Base-by-base conservation (phyloP, 192 early-diverging fungal genomes). In the Entomortierella chlamydospora region DNA sequence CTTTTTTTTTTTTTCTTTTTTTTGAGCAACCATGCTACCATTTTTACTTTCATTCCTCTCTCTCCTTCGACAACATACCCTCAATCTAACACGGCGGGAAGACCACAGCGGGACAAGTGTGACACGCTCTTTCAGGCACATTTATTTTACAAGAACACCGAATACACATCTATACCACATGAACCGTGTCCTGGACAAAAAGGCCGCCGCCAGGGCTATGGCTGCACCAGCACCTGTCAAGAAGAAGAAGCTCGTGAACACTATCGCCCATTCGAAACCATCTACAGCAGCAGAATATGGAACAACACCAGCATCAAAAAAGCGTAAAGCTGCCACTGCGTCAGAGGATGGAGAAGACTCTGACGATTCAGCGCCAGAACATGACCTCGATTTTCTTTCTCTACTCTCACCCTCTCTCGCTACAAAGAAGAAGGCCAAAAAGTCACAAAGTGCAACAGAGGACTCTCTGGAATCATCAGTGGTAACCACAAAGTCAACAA, bases 301-400 rank as follows among this genome's bases (percentile, higher is more conserved):
- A 23, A 49, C 59, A n/a, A 26, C 57, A n/a, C 8, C 39, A 10
- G 29, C 28, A 23, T 13, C 43, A 0, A 68, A 77, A 57, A 69
- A 78, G 43, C 66, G 67, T 25, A 70, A 70, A 41, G 51, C 73
- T 15, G 31, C 30, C 5, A 6, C 31, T n/a, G 34, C 12, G 39
- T n/a, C 43, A n/a, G 26, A 39, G 9, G 13, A 54, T 18, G 49
- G 39, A 29, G 47, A 54, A 5, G 23, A 37, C 26, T 23, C 31
- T 25, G 58, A 52, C 20, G 60, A 31, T 37, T 10, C 51, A 22
- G 33, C 39, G 0, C 64, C 59, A 25, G 73, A 77, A 10, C 66
- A 77, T 41, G 73, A 77, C 61, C 73, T 77, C 33, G 73, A 77
- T 30, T 77, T 77, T 50, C 57, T 77, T 22, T 68, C 73, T 20